Evolutionary conservation across 345 rosid species (phyloP), one percentile per base, ranked within the genome.

Genomic region (Hirschfeldia incana): DNA sequence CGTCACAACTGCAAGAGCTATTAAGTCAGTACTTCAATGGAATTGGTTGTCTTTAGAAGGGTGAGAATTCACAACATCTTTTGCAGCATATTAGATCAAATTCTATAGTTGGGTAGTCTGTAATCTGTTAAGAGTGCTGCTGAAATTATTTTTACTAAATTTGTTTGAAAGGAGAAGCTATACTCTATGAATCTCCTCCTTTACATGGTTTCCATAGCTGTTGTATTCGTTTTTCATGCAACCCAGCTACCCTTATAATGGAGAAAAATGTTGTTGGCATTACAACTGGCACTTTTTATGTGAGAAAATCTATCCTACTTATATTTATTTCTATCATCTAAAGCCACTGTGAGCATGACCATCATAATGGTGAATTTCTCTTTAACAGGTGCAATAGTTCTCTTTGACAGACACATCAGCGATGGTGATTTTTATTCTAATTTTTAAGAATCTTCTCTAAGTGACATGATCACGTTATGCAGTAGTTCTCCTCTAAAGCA

Each of bases 1-100:
- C 21, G 21, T 21, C 21, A 21, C 21, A 21, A 21, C 21, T 21
- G 21, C 21, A 21, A 21, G 21, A 21, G 21, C 21, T 21, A 21
- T 21, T 21, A 21, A 21, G 21, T 21, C 21, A 4, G 97, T 90
- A 39, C 83, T 88, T 81, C 94, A 90, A 83, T 90, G 87, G 37
- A 91, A 90, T 85, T 74, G 88, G 80, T 81, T 90, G 46, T 83
- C 90, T 46, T 87, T 92, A 3, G 91, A 92, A 76, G 94, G 87
- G 92, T 91, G 77, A 85, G 82, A 42, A 57, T 69, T 7, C 0
- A 6, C 28, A 46, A 2, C 30, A 65, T 9, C 0, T 51, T 10
- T n/a, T 5, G 9, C 17, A n/a, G n/a, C 10, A n/a, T 49, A 2
- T 68, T 13, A 6, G 16, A 1, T 46, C 13, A 4, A 46, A 13